A percentile compares a stretch with the other conserved stretches of the same genome.
These are phyloP conservation scores for Yamadazyma buinensis DNA, from an alignment of 1,139 yeast species.

Conservation along the genomic window DNA sequence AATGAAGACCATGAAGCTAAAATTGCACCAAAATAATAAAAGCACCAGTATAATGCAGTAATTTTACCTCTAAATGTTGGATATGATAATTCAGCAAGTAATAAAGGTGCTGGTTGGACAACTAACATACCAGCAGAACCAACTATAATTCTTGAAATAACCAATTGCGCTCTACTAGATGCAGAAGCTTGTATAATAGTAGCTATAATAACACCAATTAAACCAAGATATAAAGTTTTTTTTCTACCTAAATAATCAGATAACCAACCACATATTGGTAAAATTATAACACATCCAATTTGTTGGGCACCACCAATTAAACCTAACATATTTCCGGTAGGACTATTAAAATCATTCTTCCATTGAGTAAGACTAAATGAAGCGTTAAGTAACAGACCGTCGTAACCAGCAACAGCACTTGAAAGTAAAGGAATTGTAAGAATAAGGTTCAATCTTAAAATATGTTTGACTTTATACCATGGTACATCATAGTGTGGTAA, in stretches of 20 bases:
- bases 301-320: slow-evolving; percentile 19
- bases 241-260: slow-evolving; percentile 53
- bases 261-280: slow-evolving; percentile 22
- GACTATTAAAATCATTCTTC: slow-evolving; percentile 12
- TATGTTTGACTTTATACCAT: slow-evolving; percentile 12
- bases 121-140: slow-evolving; percentile 61
- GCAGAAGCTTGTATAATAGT: slow-evolving; percentile 53
- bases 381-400: slow-evolving; percentile 19
- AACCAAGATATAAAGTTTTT: slow-evolving; percentile 47
- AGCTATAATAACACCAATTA: slow-evolving; percentile 54
- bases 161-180: slow-evolving; percentile 37
- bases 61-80: slow-evolving; percentile 54
- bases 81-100: slow-evolving; percentile 58
- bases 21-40: slow-evolving; percentile 57
- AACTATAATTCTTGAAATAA: slow-evolving; percentile 52
- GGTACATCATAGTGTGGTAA: slow-evolving; percentile 13
- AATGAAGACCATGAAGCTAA: slow-evolving; percentile 54
- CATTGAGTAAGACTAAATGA: slow-evolving; percentile 16
- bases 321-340: slow-evolving; percentile 20
- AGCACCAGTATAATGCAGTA: slow-evolving; percentile 55
- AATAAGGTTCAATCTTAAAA: slow-evolving; percentile 12
- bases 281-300: slow-evolving; percentile 16
- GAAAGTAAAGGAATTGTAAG: slow-evolving; percentile 12
- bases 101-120: slow-evolving; percentile 58
- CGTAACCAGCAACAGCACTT: slow-evolving; percentile 19